Conservation (phyloP, 192 early-diverging fungal genomes). For the Coemansia umbellata region DNA sequence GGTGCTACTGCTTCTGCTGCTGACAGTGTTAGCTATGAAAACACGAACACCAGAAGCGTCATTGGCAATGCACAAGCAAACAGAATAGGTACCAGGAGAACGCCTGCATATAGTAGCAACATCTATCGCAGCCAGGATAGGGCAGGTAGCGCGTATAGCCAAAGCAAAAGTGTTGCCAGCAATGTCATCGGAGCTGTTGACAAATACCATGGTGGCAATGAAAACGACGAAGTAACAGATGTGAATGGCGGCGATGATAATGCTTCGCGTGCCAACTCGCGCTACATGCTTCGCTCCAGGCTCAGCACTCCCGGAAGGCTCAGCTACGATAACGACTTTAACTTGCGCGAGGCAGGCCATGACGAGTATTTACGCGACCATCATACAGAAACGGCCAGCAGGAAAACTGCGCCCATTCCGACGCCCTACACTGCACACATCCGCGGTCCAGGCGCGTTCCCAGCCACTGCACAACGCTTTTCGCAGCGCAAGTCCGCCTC, state of each 20-base stretch:
- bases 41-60: neutral
- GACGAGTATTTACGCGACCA: slow-evolving; percentile 13
- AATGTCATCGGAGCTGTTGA: too few species aligned
- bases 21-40: neutral
- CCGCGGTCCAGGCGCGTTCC: slow-evolving; percentile 48
- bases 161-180: neutral
- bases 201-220: neutral
- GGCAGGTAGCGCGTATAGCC: neutral
- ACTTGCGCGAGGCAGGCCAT: slow-evolving; percentile 12
- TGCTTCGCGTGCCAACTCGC: slow-evolving; percentile 14
- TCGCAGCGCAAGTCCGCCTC: slow-evolving; percentile 34
- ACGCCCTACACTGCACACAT: slow-evolving; percentile 48
- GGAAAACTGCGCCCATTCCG: slow-evolving; percentile 2
- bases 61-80: neutral
- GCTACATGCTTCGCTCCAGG: slow-evolving; percentile 26
- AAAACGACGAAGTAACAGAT: neutral
- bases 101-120: neutral
- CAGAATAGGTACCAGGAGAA: neutral
- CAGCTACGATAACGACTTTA: slow-evolving; percentile 32
- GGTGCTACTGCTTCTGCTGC: neutral
- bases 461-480: slow-evolving; percentile 44
- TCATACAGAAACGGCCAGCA: slow-evolving; percentile 6
- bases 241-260: neutral
- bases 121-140: neutral
- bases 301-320: slow-evolving; percentile 25